These are phyloP conservation scores for Coelastrella sp. DNA, from an alignment of 139 green algal genomes.

Conservation along the genomic window DNA sequence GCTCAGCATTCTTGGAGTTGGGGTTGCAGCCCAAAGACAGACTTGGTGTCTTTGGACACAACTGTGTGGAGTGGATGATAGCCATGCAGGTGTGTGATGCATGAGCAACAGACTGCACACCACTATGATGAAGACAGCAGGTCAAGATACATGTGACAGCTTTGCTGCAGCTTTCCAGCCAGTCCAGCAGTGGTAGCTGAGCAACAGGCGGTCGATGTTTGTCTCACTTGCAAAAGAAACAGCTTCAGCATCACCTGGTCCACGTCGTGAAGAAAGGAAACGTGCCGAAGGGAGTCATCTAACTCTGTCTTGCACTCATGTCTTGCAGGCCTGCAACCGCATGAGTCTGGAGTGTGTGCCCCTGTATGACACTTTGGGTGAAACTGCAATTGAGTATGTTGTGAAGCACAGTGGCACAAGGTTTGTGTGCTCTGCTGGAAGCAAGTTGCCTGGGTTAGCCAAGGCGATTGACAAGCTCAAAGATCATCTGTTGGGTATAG, in stretches of 20 bases:
- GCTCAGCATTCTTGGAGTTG: conserved; percentile 42
- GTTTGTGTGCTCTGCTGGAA: conserved; percentile 57
- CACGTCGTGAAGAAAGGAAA: too few species aligned
- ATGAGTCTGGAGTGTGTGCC: conserved; percentile 84
- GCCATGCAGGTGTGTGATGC: conserved; percentile 65
- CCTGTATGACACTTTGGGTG: conserved; percentile 91
- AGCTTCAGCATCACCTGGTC: too few species aligned
- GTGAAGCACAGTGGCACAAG: conserved; percentile 75
- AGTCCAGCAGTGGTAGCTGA: too few species aligned
- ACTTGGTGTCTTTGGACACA: conserved; percentile 60
- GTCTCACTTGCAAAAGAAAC: too few species aligned
- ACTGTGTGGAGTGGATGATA: conserved; percentile 77
- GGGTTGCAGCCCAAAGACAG: conserved; percentile 44
- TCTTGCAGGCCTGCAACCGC: conserved; percentile 91
- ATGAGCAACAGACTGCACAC: too few species aligned
- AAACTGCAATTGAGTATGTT: conserved; percentile 90
- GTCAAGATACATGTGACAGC: neutral
- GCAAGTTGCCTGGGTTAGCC: conserved; percentile 69
- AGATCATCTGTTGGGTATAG: conserved; percentile 52
- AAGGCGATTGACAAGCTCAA: conserved; percentile 55
- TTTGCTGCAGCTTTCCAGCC: neutral
- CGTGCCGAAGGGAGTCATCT: too few species aligned
- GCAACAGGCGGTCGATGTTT: too few species aligned
- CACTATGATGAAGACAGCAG: too few species aligned
- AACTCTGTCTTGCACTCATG: neutral